Percentiles rank a stretch among this genome's conserved stretches.
phyloP scores from a whole-genome alignment of 352 stramenopile species.

The Phytopythium litorale region DNA sequence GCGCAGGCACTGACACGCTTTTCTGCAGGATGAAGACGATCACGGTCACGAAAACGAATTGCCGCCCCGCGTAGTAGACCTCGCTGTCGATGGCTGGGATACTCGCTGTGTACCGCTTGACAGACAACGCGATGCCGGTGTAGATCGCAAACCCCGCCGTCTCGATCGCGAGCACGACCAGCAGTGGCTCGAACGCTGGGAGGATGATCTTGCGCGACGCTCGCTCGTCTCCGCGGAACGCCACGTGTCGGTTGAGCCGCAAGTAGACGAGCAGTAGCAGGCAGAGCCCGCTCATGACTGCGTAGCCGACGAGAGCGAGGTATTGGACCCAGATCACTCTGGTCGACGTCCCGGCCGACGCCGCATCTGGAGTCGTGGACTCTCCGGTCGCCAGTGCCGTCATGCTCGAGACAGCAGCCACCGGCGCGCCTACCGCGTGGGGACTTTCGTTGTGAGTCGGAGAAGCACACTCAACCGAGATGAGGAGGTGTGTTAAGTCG shows the following conservation, averaged over 20 bases:
- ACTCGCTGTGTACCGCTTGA: slow-evolving; percentile 24
- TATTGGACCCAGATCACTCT: slow-evolving; percentile 11
- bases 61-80: slow-evolving; percentile 35
- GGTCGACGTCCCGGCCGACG: slow-evolving; percentile 2
- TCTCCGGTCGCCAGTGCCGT: too few relatives aligned
- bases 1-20: slow-evolving; percentile 51
- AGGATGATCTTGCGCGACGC: slow-evolving; percentile 48
- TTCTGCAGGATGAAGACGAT: slow-evolving; percentile 58
- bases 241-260: slow-evolving; percentile 30
- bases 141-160: slow-evolving; percentile 28
- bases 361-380: neutral
- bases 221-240: slow-evolving; percentile 34
- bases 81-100: slow-evolving; percentile 29
- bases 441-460: neutral
- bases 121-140: slow-evolving; percentile 28
- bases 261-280: slow-evolving; percentile 28
- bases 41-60: slow-evolving; percentile 54
- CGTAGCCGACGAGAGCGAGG: slow-evolving; percentile 6
- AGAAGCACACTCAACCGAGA: neutral
- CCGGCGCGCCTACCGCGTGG: too few relatives aligned
- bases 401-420: neutral
- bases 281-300: slow-evolving; percentile 12
- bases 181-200: slow-evolving; percentile 50
- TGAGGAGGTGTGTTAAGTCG: neutral
- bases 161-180: slow-evolving; percentile 36